phyloP scores from a whole-genome alignment of 768 basidiomycete genomes.

The Lentinus tigrinus region DNA sequence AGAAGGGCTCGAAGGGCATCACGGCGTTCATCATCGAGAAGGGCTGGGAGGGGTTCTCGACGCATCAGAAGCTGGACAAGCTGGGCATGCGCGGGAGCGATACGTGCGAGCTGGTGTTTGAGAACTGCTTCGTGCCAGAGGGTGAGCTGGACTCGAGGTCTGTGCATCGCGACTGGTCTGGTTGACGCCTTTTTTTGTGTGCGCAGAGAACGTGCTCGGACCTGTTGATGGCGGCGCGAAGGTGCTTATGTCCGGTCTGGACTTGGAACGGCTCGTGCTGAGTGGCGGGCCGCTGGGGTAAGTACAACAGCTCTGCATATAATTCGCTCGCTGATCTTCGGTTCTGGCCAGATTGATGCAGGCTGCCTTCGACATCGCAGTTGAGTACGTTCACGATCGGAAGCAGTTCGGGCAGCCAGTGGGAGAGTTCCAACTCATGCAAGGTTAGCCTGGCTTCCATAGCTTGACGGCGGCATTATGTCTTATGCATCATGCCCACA shows the following conservation, averaged over 20 bases:
- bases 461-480: background rate
- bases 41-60: slow-evolving; percentile 80
- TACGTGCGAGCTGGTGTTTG: slow-evolving; percentile 91
- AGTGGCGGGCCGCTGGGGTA: slow-evolving; percentile 92
- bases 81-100: slow-evolving; percentile 97
- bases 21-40: slow-evolving; percentile 91
- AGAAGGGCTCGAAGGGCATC: slow-evolving; percentile 81
- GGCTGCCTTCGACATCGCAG: slow-evolving; percentile 80
- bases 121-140: slow-evolving; percentile 85
- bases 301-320: slow-evolving; percentile 9
- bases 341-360: slow-evolving; percentile 3
- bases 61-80: slow-evolving; percentile 90
- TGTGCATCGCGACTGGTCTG: background rate
- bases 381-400: slow-evolving; percentile 90
- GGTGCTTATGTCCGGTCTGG: slow-evolving; percentile 93
- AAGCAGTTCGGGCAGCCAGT: slow-evolving; percentile 88
- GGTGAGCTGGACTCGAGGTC: slow-evolving; percentile 50
- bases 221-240: slow-evolving; percentile 73
- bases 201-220: slow-evolving; percentile 80
- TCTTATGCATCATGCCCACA: slow-evolving; percentile 25
- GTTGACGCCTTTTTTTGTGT: background rate
- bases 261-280: slow-evolving; percentile 87
- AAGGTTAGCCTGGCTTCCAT: slow-evolving; percentile 52
- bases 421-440: slow-evolving; percentile 94
- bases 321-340: background rate